Evolutionary conservation across 140 eudicot genomes (phyloP).

Genomic region (Oenanthe javanica): DNA sequence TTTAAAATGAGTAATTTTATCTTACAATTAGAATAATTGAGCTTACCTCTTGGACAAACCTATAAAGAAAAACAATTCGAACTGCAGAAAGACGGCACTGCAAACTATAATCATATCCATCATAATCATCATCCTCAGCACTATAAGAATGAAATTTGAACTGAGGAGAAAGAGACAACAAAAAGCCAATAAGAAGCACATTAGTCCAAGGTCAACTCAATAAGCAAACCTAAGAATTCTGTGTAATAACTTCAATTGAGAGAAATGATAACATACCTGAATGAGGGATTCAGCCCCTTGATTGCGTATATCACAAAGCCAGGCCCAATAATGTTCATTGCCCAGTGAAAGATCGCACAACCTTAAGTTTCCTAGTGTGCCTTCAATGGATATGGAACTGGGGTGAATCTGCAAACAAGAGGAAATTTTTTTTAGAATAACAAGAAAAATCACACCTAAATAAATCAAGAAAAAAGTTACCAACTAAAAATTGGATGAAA

Average conservation of each 20-base stretch:
- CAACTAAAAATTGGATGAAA: neutral
- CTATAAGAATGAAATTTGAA: constrained; percentile 74
- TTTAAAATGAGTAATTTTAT: neutral
- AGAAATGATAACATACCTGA: constrained; percentile 40
- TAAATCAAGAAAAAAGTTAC: neutral
- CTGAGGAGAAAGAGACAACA: constrained; percentile 33
- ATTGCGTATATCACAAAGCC: constrained; percentile 94
- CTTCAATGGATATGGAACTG: constrained; percentile 73
- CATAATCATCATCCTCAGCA: constrained; percentile 86
- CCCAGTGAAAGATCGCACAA: constrained; percentile 79
- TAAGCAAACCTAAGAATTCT: neutral
- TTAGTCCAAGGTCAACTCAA: constrained; percentile 5
- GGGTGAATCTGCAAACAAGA: constrained; percentile 66
- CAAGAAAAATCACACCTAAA: neutral
- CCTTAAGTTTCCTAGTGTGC: constrained; percentile 85
- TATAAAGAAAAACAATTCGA: constrained; percentile 90
- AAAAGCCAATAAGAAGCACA: constrained; percentile 1
- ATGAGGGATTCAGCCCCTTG: constrained; percentile 89
- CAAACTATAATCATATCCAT: constrained; percentile 91
- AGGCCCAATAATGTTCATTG: constrained; percentile 74
- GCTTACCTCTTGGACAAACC: constrained; percentile 94
- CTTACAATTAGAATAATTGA: constrained; percentile 9
- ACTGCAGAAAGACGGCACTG: constrained; percentile 87
- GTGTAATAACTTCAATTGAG: neutral
- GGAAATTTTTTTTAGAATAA: neutral